phyloP scores from a whole-genome alignment of 1,284 basidiomycete species.

The Schizopora paradoxa region DNA sequence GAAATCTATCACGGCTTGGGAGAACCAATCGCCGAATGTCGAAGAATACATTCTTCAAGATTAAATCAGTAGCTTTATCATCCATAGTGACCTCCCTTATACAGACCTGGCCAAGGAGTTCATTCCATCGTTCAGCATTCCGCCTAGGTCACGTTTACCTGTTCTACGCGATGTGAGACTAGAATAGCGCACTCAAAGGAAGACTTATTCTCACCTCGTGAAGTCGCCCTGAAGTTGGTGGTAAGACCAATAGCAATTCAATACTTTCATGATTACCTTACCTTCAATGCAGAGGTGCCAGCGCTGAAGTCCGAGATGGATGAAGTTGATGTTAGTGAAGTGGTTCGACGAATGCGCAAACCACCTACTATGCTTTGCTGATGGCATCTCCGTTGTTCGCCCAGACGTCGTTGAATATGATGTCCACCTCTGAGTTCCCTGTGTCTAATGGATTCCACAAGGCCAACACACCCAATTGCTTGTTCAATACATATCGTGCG shows the following conservation, averaged over 20 bases:
- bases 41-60: slow-evolving; percentile 69
- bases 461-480: slow-evolving; percentile 79
- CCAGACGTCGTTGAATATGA: slow-evolving; percentile 92
- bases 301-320: slow-evolving; percentile 40
- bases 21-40: slow-evolving; percentile 93
- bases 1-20: slow-evolving; percentile 91
- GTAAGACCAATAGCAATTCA: slow-evolving; percentile 2
- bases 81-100: neutral
- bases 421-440: slow-evolving; percentile 58
- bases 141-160: slow-evolving; percentile 87
- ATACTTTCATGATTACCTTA: slow-evolving; percentile 26
- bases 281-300: slow-evolving; percentile 90
- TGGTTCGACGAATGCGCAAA: slow-evolving; percentile 7
- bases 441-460: slow-evolving; percentile 49
- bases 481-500: slow-evolving; percentile 74
- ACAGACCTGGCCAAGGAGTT: slow-evolving; percentile 77
- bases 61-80: neutral
- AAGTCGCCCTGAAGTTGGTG: slow-evolving; percentile 70
- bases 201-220: slow-evolving; percentile 52
- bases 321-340: neutral
- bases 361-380: slow-evolving; percentile 77
- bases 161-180: no score
- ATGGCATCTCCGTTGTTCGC: slow-evolving; percentile 93
- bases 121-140: slow-evolving; percentile 89
- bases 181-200: neutral